Evolutionary conservation across 148 eudicot genomes (phyloP), one percentile per base, ranked within the genome.

Genomic region (Rhododendron molle): DNA sequence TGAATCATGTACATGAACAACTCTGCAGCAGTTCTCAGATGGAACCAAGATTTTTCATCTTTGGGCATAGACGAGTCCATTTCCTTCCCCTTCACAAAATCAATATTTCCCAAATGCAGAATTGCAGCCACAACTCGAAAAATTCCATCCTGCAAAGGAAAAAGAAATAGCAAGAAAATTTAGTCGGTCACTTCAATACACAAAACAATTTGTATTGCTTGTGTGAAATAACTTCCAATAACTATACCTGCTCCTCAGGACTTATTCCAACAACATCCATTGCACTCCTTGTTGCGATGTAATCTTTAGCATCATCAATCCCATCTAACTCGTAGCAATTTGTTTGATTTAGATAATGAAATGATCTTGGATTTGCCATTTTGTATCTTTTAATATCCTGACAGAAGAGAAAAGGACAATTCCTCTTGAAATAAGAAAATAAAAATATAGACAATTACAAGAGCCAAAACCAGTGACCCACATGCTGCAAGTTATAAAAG

Each of bases 191-290:
- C 72, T 82, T 49, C 38, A 60, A 40, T 44, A 56, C 32, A 16
- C 16, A 34, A 87, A 38, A 80, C 44, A 40, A 69, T 80, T 65
- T 38, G 52, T 16, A 76, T 81, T 89, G n/a, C 47, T 28, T 30
- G 30, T 44, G 82, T 81, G n/a, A 62, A 62, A 65, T 52, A 60
- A 72, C 76, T 71, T 56, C 58, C 52, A 1, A 69, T 36, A n/a
- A 14, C 28, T 54, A 71, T 88, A 97, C 99, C 99, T 95, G 99
- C 88, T 97, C 98, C 80, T 94, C 94, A 32, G 89, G 83, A 91
- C 92, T 92, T 71, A 97, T 94, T 86, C 99, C 99, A 89, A 97
- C 99, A 76, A 96, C 89, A 85, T 97, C 98, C 99, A 97, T 97
- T 44, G 99, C 99, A 84, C 89, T 95, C 90, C 94, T 91, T 62